These are phyloP conservation scores for Bathelium albidoporum DNA, from an alignment of 495 filamentous ascomycete species.

Conservation along the genomic window DNA sequence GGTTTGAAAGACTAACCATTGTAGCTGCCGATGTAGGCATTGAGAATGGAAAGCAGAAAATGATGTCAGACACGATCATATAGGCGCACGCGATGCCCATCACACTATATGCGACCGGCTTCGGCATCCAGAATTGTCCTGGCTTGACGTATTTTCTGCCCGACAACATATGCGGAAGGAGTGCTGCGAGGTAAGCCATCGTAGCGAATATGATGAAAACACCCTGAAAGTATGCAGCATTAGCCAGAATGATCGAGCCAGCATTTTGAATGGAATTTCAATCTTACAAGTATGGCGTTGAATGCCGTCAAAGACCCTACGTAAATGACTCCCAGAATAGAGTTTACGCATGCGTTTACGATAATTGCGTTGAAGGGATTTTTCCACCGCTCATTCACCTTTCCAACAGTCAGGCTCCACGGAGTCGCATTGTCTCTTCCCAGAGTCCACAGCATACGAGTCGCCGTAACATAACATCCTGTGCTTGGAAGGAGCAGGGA, in stretches of 20 bases:
- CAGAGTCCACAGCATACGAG: slow-evolving; percentile 74
- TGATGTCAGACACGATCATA: slow-evolving; percentile 56
- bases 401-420: slow-evolving; percentile 35
- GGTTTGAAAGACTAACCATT: slow-evolving; percentile 13
- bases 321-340: slow-evolving; percentile 62
- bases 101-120: slow-evolving; percentile 44
- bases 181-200: slow-evolving; percentile 62
- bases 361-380: slow-evolving; percentile 63
- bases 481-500: slow-evolving; percentile 49
- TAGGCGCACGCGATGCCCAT: slow-evolving; percentile 50
- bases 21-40: slow-evolving; percentile 20
- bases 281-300: slow-evolving; percentile 47
- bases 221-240: slow-evolving; percentile 23
- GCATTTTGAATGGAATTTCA: neutral
- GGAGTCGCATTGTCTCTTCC: slow-evolving; percentile 59
- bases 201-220: slow-evolving; percentile 66
- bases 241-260: neutral
- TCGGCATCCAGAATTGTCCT: slow-evolving; percentile 60
- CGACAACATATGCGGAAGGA: slow-evolving; percentile 60
- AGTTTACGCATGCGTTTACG: slow-evolving; percentile 47
- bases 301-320: slow-evolving; percentile 65
- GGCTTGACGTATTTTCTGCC: slow-evolving; percentile 52
- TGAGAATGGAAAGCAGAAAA: slow-evolving; percentile 55
- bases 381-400: slow-evolving; percentile 40
- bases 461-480: slow-evolving; percentile 62